Conservation (phyloP, 179 eudicot species). For the Beta corolliflora region DNA sequence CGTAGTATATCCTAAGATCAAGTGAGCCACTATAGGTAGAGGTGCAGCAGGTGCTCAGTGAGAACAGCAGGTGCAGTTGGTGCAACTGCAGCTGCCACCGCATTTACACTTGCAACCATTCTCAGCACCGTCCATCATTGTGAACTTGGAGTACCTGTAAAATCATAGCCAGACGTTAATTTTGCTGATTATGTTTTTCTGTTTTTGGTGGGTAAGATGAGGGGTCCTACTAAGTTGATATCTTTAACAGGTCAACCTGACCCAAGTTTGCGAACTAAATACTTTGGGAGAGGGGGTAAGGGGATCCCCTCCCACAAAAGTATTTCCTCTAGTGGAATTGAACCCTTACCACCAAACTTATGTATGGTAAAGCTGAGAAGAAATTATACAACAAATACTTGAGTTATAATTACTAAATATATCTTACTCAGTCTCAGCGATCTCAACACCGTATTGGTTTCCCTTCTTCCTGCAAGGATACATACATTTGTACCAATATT, state of each 20-base stretch:
- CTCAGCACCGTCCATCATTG: slow-evolving; percentile 40
- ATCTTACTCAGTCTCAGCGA: slow-evolving; percentile 22
- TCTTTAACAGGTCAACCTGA: too few relatives aligned
- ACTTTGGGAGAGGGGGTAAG: too few relatives aligned
- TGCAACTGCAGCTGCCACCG: slow-evolving; percentile 52
- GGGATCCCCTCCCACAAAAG: too few relatives aligned
- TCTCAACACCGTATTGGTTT: slow-evolving; percentile 25
- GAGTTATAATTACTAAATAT: neutral
- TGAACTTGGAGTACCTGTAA: slow-evolving; percentile 39
- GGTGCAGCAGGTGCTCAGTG: slow-evolving; percentile 22
- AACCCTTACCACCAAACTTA: too few relatives aligned
- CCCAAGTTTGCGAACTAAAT: too few relatives aligned
- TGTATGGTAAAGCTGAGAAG: too few relatives aligned
- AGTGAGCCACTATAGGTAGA: neutral
- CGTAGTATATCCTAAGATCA: neutral
- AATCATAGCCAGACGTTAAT: neutral
- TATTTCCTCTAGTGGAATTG: too few relatives aligned
- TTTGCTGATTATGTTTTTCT: too few relatives aligned
- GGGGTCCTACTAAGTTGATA: too few relatives aligned
- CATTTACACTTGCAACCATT: slow-evolving; percentile 60
- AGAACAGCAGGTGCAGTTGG: slow-evolving; percentile 46
- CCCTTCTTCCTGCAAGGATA: slow-evolving; percentile 25
- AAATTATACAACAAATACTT: neutral
- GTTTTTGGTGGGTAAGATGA: too few relatives aligned
- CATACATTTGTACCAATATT: too few relatives aligned